phyloP scores from a whole-genome alignment of 768 basidiomycete species.

The Leccinum disarticulatum region DNA sequence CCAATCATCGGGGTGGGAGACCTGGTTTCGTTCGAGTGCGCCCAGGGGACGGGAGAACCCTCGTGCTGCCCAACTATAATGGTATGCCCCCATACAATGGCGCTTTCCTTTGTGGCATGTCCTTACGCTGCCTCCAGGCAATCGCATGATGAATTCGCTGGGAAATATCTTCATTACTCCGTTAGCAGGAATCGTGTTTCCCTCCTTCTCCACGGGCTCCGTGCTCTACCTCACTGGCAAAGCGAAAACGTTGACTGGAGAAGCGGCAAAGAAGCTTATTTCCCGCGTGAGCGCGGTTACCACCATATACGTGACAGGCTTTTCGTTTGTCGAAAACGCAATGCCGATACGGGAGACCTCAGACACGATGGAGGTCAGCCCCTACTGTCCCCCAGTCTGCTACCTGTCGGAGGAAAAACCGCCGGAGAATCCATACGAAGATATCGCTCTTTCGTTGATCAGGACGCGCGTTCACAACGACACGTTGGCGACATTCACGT shows the following conservation, averaged over 20 bases:
- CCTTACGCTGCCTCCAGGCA: slow-evolving; percentile 38
- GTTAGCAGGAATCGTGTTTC: slow-evolving; percentile 56
- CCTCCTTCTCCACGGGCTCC: slow-evolving; percentile 51
- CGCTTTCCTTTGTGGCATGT: neutral
- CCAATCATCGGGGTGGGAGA: slow-evolving; percentile 66
- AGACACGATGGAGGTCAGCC: slow-evolving; percentile 35
- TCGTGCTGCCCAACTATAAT: slow-evolving; percentile 61
- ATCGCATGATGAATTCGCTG: slow-evolving; percentile 61
- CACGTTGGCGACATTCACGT: slow-evolving; percentile 56
- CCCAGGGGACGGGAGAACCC: slow-evolving; percentile 51
- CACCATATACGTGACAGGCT: slow-evolving; percentile 50
- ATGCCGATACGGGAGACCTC: slow-evolving; percentile 50
- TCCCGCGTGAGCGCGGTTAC: slow-evolving; percentile 47
- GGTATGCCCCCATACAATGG: slow-evolving; percentile 30
- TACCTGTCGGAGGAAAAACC: slow-evolving; percentile 49
- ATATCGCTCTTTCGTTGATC: slow-evolving; percentile 29
- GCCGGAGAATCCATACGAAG: slow-evolving; percentile 26
- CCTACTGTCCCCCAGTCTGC: slow-evolving; percentile 60
- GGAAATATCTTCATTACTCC: slow-evolving; percentile 61
- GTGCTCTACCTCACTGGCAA: slow-evolving; percentile 61
- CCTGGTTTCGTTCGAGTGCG: slow-evolving; percentile 61
- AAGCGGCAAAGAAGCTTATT: slow-evolving; percentile 51
- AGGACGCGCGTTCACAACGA: slow-evolving; percentile 20
- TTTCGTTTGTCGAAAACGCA: slow-evolving; percentile 50
- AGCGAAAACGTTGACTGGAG: slow-evolving; percentile 50